Conservation (phyloP, 2,329 filamentous ascomycete genomes). For the Penicillium verrucosum region DNA sequence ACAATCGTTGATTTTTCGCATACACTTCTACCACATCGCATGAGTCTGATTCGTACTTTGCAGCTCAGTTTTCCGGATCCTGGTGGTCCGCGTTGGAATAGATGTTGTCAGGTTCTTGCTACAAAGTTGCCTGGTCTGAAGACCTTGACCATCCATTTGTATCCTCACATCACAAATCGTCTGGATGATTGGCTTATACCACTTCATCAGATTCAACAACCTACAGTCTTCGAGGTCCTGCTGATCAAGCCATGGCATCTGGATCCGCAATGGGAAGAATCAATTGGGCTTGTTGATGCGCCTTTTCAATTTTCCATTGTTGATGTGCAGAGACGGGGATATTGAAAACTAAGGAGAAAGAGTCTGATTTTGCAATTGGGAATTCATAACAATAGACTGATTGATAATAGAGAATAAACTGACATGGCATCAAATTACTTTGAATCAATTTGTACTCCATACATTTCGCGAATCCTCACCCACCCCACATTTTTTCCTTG, state of each 20-base stretch:
- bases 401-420: background rate
- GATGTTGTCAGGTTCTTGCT: background rate
- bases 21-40: background rate
- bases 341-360: background rate
- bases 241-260: background rate
- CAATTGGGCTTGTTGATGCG: background rate
- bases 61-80: background rate
- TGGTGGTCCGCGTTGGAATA: background rate
- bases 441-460: background rate
- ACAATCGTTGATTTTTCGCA: background rate
- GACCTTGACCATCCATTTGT: background rate
- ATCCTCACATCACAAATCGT: background rate
- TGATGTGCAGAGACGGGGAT: background rate
- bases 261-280: background rate
- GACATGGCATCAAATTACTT: background rate
- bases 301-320: background rate
- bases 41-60: background rate
- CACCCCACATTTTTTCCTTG: background rate
- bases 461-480: background rate
- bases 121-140: background rate
- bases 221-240: background rate
- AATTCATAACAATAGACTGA: background rate
- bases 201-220: background rate
- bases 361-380: background rate
- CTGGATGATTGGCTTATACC: background rate